Base-by-base conservation (phyloP, 202 grass and related monocot species). In the Miscanthus sacchariflorus region DNA sequence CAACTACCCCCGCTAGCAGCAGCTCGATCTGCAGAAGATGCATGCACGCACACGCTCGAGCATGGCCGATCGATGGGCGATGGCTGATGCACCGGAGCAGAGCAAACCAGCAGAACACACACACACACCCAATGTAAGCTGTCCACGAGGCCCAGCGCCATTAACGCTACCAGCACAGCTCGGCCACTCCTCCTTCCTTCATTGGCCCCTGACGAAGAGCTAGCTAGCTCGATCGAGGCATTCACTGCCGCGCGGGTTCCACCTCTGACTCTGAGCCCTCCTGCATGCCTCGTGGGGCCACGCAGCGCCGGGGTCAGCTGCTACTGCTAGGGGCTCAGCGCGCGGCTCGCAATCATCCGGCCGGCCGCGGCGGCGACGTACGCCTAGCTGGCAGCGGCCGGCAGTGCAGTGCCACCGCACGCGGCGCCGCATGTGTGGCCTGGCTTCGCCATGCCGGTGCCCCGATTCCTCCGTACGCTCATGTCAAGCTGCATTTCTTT, bases 371-470 rank as follows among this genome's bases (percentile, higher is more conserved):
- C 56, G 56, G 56, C 56, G 56, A 59, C 19, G 19, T 59, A 59
- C 7, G 56, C 56, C 49, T 58, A n/a, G 54, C 50, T 56, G 18
- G 52, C 52, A 56, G 78, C 30, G 64, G 79, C 65, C 65, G 67
- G 66, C 65, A 72, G 68, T 15, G 81, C 35, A 25, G 35, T 72
- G 30, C 27, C 44, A 52, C 81, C 21, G 71, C 39, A 24, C 39
- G 70, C 70, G 40, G 70, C 39, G 46, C 45, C 48, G 68, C 81
- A 58, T 83, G 69, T 45, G 70, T 65, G 24, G 54, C 82, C 39
- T 43, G 38, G 23, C 39, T 75, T 45, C 6, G 10, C 82, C 82
- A 84, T 84, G 82, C 71, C 42, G 39, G 21, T 30, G 82, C 39
- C 10, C 48, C 40, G 8, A 12, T 38, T 1, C 54, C 56, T 76